Conservation (phyloP, 1,139 yeast species). For the Hansenula sp. region DNA sequence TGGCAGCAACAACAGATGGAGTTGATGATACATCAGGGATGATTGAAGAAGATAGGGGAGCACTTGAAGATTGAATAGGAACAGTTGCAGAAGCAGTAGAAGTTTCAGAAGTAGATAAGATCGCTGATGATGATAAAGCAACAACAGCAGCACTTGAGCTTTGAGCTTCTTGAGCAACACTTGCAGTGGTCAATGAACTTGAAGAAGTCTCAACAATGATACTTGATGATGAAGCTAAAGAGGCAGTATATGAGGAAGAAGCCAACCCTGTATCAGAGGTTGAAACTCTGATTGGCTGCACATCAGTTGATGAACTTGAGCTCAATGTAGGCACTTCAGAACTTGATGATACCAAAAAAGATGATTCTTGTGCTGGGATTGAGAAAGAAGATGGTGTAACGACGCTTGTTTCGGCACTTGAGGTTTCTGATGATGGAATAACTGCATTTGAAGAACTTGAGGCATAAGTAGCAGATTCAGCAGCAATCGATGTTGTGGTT, state of each 20-base stretch:
- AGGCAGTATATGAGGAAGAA: conserved; percentile 5
- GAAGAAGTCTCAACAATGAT: not conserved
- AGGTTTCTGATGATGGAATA: not conserved
- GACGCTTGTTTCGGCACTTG: not conserved
- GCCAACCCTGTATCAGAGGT: not conserved
- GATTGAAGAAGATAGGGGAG: not conserved
- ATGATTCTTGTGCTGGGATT: not conserved
- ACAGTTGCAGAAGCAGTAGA: conserved; percentile 3
- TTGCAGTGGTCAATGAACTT: not conserved
- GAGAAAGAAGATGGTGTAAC: not conserved
- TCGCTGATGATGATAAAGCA: not conserved
- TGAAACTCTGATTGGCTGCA: not conserved
- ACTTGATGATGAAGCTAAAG: not conserved
- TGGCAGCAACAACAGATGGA: conserved; percentile 1
- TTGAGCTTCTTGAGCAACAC: conserved; percentile 2
- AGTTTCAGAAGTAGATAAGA: no score
- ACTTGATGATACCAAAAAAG: not conserved
- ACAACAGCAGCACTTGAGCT: not conserved
- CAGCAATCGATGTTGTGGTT: not conserved
- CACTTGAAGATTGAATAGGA: not conserved
- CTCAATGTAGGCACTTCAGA: not conserved
- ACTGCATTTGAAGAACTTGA: not conserved
- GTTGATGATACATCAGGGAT: not conserved
- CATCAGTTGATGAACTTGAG: not conserved
- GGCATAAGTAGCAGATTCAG: no score